Percentiles rank a stretch among this genome's conserved stretches.
Evolutionary conservation across 2,329 filamentous ascomycete genomes (phyloP).

Genomic region (Fusarium humuli): DNA sequence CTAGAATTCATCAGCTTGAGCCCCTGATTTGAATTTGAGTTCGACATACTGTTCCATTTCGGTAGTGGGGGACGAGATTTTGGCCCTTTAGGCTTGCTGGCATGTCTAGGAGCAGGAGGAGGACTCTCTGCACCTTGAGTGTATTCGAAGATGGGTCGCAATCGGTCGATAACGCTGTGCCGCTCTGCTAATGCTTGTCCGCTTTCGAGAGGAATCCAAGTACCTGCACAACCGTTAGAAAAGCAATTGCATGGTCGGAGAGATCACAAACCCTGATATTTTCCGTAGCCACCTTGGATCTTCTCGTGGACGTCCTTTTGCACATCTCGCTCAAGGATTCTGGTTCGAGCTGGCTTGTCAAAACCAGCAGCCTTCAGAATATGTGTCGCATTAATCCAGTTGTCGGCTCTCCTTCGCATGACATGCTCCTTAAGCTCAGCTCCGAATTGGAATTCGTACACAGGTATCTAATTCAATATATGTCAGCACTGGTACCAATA

Average conservation of each 20-base stretch:
- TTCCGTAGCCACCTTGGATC: conserved; percentile 97
- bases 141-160: conserved; percentile 90
- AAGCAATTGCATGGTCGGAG: background rate
- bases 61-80: conserved; percentile 65
- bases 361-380: conserved; percentile 97
- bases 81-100: conserved; percentile 84
- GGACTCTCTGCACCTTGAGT: conserved; percentile 86
- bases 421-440: conserved; percentile 85
- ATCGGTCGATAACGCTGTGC: conserved; percentile 86
- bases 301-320: conserved; percentile 98
- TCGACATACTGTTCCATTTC: conserved; percentile 62
- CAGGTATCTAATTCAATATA: conserved; percentile 75
- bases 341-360: conserved; percentile 94
- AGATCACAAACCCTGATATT: conserved; percentile 82
- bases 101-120: conserved; percentile 92
- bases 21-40: background rate
- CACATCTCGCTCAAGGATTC: conserved; percentile 95
- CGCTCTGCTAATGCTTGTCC: conserved; percentile 85
- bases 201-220: conserved; percentile 91
- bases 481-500: conserved; percentile 11
- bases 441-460: conserved; percentile 92
- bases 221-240: conserved; percentile 66
- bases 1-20: conserved; percentile 28
- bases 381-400: conserved; percentile 99
- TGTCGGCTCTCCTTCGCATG: conserved; percentile 91